Evolutionary conservation across 306 rosid genomes (phyloP), one percentile per base, ranked within the genome.

Genomic region (Dalbergia oliveri): DNA sequence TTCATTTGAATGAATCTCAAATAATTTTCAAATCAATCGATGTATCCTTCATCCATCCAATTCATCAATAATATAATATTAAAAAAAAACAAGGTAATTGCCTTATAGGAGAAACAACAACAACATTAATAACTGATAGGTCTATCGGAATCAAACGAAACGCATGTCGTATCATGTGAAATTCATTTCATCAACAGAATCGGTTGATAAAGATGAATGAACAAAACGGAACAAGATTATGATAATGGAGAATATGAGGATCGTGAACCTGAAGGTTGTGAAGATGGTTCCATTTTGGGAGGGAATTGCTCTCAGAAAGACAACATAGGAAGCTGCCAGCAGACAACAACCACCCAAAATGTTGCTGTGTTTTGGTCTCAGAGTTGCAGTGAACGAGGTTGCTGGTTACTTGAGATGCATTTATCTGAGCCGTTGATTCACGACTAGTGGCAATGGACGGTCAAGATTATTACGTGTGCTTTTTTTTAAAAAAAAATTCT

Each of bases 221-320:
- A 43, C 11, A 43, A 43, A 43, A 43, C 11, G 3, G 47, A 9
- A 43, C 9, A 43, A 43, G 41, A 37, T 37, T 6, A 37, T 37
- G 41, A 37, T 0, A 37, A 37, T 4, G 7, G 7, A 37, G 7
- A 37, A 37, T 37, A 5, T 4, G 7, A 6, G 47, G 9, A 6
- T 37, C 7, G 3, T 4, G 58, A 82, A 82, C 84, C 86, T 77
- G 81, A 43, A 57, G 19, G 5, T 50, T 86, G 66, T 39, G 77
- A 43, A 59, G 79, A 23, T 63, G 69, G 23, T 83, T 65, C 86
- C 88, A 85, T 26, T 26, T 26, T 61, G 23, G 66, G 10, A 6
- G 47, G 47, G 23, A 41, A 77, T 66, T 65, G 51, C 10, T 37
- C 31, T 5, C 51, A 62, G 70, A 65, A 45, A 58, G 53, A 50